Evolutionary conservation across 441 rosid species (phyloP).

Genomic region (Arabidopsis lyrata): DNA sequence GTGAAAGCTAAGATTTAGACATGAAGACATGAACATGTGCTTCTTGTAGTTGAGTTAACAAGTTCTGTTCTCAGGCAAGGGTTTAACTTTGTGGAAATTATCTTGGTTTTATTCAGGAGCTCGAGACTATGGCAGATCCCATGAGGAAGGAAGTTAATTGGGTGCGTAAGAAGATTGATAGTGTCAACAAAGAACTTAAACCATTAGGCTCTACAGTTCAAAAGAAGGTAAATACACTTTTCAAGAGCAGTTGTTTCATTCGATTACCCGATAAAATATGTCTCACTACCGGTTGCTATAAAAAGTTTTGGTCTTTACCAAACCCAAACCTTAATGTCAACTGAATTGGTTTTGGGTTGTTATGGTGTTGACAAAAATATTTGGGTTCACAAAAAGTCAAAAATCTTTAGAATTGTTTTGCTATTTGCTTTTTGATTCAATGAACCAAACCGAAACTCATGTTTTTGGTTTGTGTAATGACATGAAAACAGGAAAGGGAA

Average conservation of each 20-base stretch:
- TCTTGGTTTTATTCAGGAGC: constrained; percentile 62
- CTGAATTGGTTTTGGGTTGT: constrained; percentile 14
- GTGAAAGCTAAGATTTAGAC: neutral
- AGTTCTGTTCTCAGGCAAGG: neutral
- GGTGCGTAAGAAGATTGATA: constrained; percentile 88
- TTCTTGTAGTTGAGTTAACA: constrained; percentile 9
- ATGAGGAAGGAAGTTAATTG: constrained; percentile 77
- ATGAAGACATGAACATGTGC: neutral
- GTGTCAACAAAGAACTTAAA: constrained; percentile 87
- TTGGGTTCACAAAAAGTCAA: neutral
- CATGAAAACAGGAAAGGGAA: constrained; percentile 79
- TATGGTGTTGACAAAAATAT: constrained; percentile 25
- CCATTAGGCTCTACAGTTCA: constrained; percentile 82
- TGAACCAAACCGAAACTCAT: constrained; percentile 4
- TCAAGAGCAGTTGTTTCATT: constrained; percentile 22
- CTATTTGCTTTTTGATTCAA: neutral
- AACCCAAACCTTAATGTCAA: constrained; percentile 26
- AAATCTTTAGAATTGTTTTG: neutral
- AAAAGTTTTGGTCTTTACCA: constrained; percentile 7
- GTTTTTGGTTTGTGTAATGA: constrained; percentile 26
- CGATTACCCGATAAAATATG: neutral
- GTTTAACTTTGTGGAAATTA: constrained; percentile 12
- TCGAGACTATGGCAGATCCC: constrained; percentile 70
- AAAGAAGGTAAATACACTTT: constrained; percentile 65
- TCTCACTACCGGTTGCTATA: neutral